Evolutionary conservation across 2,329 filamentous ascomycete genomes (phyloP).

Genomic region (Diaporthe sp.): DNA sequence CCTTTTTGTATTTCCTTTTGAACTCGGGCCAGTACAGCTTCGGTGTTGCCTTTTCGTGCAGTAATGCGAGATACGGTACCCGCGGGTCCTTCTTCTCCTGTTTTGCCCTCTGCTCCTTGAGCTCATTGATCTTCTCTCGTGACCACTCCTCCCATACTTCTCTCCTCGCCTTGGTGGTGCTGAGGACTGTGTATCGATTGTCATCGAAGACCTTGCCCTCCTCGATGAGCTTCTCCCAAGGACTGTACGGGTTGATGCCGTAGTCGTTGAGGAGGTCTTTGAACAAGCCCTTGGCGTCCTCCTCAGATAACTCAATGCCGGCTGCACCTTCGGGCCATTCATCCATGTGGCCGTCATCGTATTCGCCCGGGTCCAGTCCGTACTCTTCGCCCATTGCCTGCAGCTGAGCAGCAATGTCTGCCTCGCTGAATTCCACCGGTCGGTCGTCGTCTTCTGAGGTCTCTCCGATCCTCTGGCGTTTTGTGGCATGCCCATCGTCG

Average conservation of each 20-base stretch:
- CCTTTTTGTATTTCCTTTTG: conserved; percentile 88
- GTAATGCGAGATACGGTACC: conserved; percentile 84
- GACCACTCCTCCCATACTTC: conserved; percentile 91
- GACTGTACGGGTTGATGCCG: conserved; percentile 85
- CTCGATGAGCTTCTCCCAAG: conserved; percentile 92
- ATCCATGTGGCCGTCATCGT: conserved; percentile 74
- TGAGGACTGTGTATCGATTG: conserved; percentile 85
- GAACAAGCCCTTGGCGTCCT: conserved; percentile 84
- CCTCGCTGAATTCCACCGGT: conserved; percentile 88
- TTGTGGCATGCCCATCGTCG: conserved; percentile 62
- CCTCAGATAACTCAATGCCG: conserved; percentile 78
- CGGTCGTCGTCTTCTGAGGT: conserved; percentile 54
- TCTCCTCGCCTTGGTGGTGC: conserved; percentile 84
- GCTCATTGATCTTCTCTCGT: conserved; percentile 78
- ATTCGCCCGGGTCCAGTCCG: conserved; percentile 82
- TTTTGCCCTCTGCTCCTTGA: conserved; percentile 80
- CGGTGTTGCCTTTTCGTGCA: conserved; percentile 85
- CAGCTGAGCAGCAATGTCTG: conserved; percentile 93
- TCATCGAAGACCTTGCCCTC: conserved; percentile 88
- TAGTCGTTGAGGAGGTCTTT: conserved; percentile 88
- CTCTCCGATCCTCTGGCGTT: conserved; percentile 63
- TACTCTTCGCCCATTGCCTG: conserved; percentile 91
- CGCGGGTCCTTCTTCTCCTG: conserved; percentile 87
- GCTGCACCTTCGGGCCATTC: conserved; percentile 80
- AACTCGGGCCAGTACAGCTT: conserved; percentile 99